Conservation (phyloP, 495 filamentous ascomycete species). For the Letharia lupina region DNA sequence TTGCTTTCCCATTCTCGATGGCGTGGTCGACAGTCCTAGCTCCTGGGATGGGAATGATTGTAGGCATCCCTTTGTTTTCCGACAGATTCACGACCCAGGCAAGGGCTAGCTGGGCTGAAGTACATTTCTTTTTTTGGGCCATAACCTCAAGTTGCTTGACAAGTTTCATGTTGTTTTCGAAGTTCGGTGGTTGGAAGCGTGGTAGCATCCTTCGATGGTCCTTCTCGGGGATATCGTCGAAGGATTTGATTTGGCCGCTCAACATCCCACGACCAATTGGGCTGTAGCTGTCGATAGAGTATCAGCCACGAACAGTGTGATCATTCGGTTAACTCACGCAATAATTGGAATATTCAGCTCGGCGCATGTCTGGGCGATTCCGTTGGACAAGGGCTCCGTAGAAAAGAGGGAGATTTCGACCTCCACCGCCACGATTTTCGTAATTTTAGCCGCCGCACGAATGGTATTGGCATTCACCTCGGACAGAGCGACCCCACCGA, state of each 20-base stretch:
- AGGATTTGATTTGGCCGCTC: slow-evolving; percentile 53
- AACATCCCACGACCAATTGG: slow-evolving; percentile 43
- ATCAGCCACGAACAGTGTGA: background rate
- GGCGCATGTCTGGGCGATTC: slow-evolving; percentile 59
- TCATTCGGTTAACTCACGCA: slow-evolving; percentile 38
- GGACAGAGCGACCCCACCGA: slow-evolving; percentile 63
- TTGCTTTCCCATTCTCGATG: slow-evolving; percentile 36
- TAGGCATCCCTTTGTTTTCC: slow-evolving; percentile 50
- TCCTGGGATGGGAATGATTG: slow-evolving; percentile 77
- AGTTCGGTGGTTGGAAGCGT: slow-evolving; percentile 59
- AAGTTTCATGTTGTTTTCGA: slow-evolving; percentile 64
- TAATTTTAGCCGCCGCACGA: slow-evolving; percentile 57
- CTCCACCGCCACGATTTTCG: slow-evolving; percentile 65
- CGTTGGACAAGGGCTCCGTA: slow-evolving; percentile 61
- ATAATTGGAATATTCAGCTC: slow-evolving; percentile 63
- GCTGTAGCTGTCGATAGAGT: slow-evolving; percentile 33
- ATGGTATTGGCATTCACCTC: slow-evolving; percentile 69
- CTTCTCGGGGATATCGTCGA: slow-evolving; percentile 51
- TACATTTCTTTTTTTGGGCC: slow-evolving; percentile 58
- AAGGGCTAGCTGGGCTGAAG: slow-evolving; percentile 67
- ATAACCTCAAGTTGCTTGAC: slow-evolving; percentile 55
- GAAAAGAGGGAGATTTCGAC: slow-evolving; percentile 66
- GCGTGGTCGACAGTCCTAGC: slow-evolving; percentile 42
- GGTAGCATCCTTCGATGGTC: slow-evolving; percentile 48
- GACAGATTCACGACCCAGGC: slow-evolving; percentile 37